These are phyloP conservation scores for Entomortierella lignicola DNA, from an alignment of 192 early-diverging fungal genomes.

Conservation along the genomic window DNA sequence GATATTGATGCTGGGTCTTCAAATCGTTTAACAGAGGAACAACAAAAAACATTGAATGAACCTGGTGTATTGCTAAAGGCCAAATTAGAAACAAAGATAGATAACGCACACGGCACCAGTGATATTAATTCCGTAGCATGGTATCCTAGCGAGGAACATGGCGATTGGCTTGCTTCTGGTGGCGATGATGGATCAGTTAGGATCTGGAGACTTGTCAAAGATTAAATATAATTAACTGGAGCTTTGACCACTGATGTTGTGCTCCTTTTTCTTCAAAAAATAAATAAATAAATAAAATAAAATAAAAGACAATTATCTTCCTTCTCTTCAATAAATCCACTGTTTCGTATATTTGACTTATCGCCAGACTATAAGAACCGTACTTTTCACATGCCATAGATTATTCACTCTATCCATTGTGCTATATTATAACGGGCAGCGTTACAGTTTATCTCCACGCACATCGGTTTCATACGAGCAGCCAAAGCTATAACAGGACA, in stretches of 20 bases:
- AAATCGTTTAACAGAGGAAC: slow-evolving; percentile 19
- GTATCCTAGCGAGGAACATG: slow-evolving; percentile 74
- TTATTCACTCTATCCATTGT: too few species aligned
- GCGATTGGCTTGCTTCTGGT: slow-evolving; percentile 82
- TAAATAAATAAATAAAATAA: background rate
- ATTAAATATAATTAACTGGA: slow-evolving; percentile 3
- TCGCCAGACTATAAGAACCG: too few species aligned
- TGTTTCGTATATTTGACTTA: too few species aligned
- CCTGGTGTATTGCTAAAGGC: slow-evolving; percentile 33
- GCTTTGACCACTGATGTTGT: too few species aligned
- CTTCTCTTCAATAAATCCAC: too few species aligned
- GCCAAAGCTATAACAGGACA: too few species aligned
- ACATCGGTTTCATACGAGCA: too few species aligned
- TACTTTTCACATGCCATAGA: too few species aligned
- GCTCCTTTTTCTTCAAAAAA: background rate
- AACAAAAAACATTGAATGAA: slow-evolving; percentile 29
- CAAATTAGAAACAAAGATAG: slow-evolving; percentile 50
- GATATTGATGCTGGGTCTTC: background rate
- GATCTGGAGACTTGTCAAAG: slow-evolving; percentile 76
- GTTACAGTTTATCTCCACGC: too few species aligned
- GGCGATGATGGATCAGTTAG: slow-evolving; percentile 92
- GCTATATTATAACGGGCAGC: too few species aligned
- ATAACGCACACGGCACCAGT: slow-evolving; percentile 82
- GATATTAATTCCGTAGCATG: slow-evolving; percentile 95
- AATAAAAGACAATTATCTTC: background rate